Conservation (phyloP, 140 eudicot genomes). For the Ambrosia hybrid region DNA sequence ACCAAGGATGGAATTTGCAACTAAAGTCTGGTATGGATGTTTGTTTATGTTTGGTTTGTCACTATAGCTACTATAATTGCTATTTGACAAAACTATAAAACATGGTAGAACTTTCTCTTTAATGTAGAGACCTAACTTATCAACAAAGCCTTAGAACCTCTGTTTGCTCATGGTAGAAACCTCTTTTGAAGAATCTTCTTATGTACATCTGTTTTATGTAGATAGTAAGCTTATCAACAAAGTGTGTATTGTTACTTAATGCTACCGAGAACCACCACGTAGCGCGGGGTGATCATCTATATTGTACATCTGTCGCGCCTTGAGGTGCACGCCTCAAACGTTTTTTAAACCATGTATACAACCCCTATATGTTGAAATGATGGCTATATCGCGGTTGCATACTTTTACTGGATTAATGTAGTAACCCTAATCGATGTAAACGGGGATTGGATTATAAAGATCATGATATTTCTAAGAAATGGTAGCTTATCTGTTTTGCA, state of each 20-base stretch:
- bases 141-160: too few species aligned
- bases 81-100: too few species aligned
- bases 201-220: too few species aligned
- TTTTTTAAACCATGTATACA: too few species aligned
- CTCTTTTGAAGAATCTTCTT: too few species aligned
- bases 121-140: too few species aligned
- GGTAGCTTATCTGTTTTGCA: not conserved
- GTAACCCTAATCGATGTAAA: not conserved
- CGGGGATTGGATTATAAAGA: not conserved
- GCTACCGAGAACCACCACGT: too few species aligned
- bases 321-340: too few species aligned
- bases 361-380: not conserved
- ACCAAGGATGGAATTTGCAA: constrained; percentile 82
- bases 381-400: not conserved
- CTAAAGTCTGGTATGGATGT: constrained; percentile 84
- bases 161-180: too few species aligned
- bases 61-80: not conserved
- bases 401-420: not conserved
- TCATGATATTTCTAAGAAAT: not conserved
- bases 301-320: not conserved
- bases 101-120: too few species aligned
- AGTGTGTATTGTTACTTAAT: too few species aligned
- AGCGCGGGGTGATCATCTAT: not conserved
- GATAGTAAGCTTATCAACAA: too few species aligned
- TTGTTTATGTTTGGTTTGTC: not conserved